Percentiles rank a stretch among this genome's conserved stretches.
phyloP scores from a whole-genome alignment of 1,284 basidiomycete species.

The Cutaneotrichosporon dermatis region DNA sequence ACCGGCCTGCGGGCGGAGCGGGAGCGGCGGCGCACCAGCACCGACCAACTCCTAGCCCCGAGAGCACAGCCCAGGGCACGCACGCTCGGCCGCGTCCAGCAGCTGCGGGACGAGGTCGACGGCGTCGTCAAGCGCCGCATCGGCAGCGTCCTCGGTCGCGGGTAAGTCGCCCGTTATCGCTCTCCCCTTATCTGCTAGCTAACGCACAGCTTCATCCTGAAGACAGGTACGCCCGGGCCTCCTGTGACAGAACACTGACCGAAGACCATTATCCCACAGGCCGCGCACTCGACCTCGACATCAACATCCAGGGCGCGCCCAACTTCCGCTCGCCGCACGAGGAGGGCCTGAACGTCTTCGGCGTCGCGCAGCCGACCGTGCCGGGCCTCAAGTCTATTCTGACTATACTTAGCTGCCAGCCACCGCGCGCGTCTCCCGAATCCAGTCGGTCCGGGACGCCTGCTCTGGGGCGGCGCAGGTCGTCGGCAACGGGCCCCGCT shows the following conservation, averaged over 20 bases:
- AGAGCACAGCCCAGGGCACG: neutral
- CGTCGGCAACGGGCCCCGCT: neutral
- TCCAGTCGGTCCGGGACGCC: conserved; percentile 5
- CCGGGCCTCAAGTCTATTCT: conserved; percentile 89
- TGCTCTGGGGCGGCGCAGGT: conserved; percentile 11
- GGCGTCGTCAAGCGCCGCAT: conserved; percentile 76
- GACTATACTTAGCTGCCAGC: conserved; percentile 75
- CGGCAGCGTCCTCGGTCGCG: conserved; percentile 82
- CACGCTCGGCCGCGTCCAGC: conserved; percentile 35
- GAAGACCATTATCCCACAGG: conserved; percentile 77
- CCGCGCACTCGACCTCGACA: conserved; percentile 81
- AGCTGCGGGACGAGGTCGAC: conserved; percentile 36
- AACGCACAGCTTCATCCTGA: conserved; percentile 65
- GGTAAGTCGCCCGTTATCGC: conserved; percentile 29
- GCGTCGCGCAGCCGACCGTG: conserved; percentile 89
- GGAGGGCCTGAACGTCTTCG: conserved; percentile 79
- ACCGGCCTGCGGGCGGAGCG: neutral
- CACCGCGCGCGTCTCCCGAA: conserved; percentile 32
- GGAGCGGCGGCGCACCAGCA: neutral
- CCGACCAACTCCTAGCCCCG: neutral
- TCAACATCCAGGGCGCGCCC: conserved; percentile 85
- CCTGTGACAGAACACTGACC: conserved; percentile 1
- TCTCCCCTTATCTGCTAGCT: neutral
- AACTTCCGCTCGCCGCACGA: conserved; percentile 83
- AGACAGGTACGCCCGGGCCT: conserved; percentile 57